phyloP scores from a whole-genome alignment of 2,329 filamentous ascomycete genomes.

The Ascochyta pisi region DNA sequence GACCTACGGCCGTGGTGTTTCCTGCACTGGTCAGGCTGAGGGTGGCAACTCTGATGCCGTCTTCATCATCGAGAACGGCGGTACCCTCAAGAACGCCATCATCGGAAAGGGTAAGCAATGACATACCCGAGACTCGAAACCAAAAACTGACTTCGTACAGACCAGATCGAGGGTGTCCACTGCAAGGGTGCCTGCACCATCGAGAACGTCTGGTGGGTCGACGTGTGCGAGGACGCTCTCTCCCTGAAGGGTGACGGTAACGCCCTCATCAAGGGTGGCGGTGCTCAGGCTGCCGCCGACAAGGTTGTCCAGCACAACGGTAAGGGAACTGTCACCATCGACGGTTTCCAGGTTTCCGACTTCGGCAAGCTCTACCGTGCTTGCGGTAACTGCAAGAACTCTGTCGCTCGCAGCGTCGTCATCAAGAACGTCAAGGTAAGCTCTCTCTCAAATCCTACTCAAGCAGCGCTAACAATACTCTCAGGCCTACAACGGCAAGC shows the following conservation, averaged over 20 bases:
- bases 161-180: slow-evolving; percentile 61
- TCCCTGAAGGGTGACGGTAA: slow-evolving; percentile 47
- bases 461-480: neutral
- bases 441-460: slow-evolving; percentile 37
- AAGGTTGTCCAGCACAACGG: slow-evolving; percentile 53
- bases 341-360: slow-evolving; percentile 46
- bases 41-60: slow-evolving; percentile 57
- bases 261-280: slow-evolving; percentile 51
- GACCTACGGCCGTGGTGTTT: slow-evolving; percentile 43
- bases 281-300: slow-evolving; percentile 49
- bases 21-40: slow-evolving; percentile 54
- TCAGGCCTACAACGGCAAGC: slow-evolving; percentile 49
- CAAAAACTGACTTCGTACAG: slow-evolving; percentile 6
- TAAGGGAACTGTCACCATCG: slow-evolving; percentile 49
- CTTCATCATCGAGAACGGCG: slow-evolving; percentile 61
- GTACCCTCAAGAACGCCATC: slow-evolving; percentile 62
- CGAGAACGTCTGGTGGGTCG: slow-evolving; percentile 55
- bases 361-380: slow-evolving; percentile 56
- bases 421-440: slow-evolving; percentile 54
- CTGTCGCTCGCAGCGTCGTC: slow-evolving; percentile 52
- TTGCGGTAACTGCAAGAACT: slow-evolving; percentile 59
- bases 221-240: slow-evolving; percentile 53
- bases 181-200: slow-evolving; percentile 59
- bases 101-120: slow-evolving; percentile 53
- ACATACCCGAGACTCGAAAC: no score